Percentiles rank a stretch among this genome's conserved stretches.
Evolutionary conservation across 2,329 filamentous ascomycete genomes (phyloP).

Genomic region (Nothophoma quercina): DNA sequence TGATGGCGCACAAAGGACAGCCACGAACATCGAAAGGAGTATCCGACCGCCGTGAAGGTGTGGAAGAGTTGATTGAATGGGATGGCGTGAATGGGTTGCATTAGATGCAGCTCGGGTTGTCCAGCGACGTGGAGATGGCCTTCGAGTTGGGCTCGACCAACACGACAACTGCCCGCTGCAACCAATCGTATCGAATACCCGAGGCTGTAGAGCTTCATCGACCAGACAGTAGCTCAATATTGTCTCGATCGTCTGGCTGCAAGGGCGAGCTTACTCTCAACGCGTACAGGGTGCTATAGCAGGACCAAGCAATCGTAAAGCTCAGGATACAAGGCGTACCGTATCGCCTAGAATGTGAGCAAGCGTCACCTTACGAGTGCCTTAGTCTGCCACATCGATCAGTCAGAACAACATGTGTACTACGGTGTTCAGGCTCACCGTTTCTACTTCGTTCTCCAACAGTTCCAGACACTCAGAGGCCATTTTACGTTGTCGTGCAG

Average conservation of each 20-base stretch:
- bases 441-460: neutral
- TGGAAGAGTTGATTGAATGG: slow-evolving; percentile 1
- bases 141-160: neutral
- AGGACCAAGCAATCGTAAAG: neutral
- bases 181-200: neutral
- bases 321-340: neutral
- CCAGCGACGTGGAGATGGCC: neutral
- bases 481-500: neutral
- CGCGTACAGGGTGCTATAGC: neutral
- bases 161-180: neutral
- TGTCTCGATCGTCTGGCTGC: neutral
- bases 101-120: neutral
- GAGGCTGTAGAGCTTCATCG: neutral
- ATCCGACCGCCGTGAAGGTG: neutral
- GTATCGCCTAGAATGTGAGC: neutral
- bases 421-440: neutral
- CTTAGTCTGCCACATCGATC: neutral
- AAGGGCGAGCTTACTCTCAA: neutral
- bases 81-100: neutral
- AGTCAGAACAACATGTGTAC: neutral
- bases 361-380: neutral
- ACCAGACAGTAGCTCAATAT: neutral
- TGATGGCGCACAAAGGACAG: neutral
- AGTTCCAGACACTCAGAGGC: neutral
- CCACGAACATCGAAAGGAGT: neutral